These are phyloP conservation scores for Yamadazyma taylorii DNA, from an alignment of 1,139 yeast genomes.

Conservation along the genomic window DNA sequence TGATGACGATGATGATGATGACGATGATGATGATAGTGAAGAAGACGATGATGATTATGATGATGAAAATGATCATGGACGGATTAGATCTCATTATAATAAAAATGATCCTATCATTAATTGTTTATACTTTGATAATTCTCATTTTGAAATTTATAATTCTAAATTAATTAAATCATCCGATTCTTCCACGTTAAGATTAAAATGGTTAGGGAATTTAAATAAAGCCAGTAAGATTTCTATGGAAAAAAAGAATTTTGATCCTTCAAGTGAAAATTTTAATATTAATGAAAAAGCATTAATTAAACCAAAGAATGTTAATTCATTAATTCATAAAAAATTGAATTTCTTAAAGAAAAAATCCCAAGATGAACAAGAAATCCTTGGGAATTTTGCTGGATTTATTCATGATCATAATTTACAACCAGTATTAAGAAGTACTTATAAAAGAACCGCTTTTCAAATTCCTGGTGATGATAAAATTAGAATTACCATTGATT, in stretches of 20 bases:
- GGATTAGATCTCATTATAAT: neutral
- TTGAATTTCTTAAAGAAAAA: constrained; percentile 24
- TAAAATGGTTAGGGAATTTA: constrained; percentile 90
- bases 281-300: constrained; percentile 58
- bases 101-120: constrained; percentile 77
- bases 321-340: constrained; percentile 37
- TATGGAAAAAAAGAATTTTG: constrained; percentile 77
- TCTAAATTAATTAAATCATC: constrained; percentile 71
- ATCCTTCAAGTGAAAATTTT: constrained; percentile 53
- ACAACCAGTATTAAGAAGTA: constrained; percentile 84
- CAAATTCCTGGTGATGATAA: constrained; percentile 97
- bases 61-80: constrained; percentile 13
- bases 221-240: constrained; percentile 73
- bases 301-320: constrained; percentile 65
- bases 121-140: constrained; percentile 84
- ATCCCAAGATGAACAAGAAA: constrained; percentile 30
- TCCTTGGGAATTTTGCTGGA: constrained; percentile 59
- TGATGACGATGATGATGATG: constrained; percentile 38
- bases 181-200: constrained; percentile 73
- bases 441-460: constrained; percentile 91
- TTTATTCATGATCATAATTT: constrained; percentile 67
- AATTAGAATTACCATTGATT: constrained; percentile 85
- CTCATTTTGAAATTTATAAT: constrained; percentile 80
- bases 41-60: constrained; percentile 29
- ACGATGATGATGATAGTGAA: constrained; percentile 34